Conservation (phyloP, 495 filamentous ascomycete species). For the Aspergillus homomorphus region DNA sequence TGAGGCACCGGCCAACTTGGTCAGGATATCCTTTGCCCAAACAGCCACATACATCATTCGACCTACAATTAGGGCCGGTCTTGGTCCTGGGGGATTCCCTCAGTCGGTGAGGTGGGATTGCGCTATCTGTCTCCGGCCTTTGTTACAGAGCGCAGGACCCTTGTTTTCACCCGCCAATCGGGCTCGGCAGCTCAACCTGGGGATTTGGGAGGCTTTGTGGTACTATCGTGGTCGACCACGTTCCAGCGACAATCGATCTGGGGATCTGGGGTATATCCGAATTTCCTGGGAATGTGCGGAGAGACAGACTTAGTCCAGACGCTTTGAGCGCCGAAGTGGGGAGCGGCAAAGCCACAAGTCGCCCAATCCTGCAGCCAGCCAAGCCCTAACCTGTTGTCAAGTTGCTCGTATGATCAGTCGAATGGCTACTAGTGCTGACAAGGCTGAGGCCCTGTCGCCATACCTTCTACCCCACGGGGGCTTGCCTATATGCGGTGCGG, state of each 20-base stretch:
- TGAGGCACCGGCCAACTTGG: no score
- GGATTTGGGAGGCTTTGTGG: neutral
- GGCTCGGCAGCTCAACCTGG: neutral
- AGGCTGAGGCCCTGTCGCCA: neutral
- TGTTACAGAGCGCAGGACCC: neutral
- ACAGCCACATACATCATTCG: neutral
- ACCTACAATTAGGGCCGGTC: neutral
- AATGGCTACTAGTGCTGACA: neutral
- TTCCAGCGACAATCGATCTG: neutral
- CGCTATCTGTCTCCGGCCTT: neutral
- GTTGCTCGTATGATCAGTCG: neutral
- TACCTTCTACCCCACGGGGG: neutral
- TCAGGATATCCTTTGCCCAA: neutral
- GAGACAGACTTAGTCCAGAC: neutral
- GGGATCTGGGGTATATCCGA: neutral
- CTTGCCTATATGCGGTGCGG: neutral
- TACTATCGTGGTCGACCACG: neutral
- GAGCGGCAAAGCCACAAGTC: neutral
- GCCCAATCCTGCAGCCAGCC: neutral
- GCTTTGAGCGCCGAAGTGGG: neutral
- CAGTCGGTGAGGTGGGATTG: neutral
- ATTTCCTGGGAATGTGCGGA: neutral
- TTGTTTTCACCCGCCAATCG: neutral
- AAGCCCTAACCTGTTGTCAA: no score
- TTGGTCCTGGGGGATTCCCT: neutral